phyloP scores from a whole-genome alignment of 768 basidiomycete genomes.

The Saitozyma sp. region DNA sequence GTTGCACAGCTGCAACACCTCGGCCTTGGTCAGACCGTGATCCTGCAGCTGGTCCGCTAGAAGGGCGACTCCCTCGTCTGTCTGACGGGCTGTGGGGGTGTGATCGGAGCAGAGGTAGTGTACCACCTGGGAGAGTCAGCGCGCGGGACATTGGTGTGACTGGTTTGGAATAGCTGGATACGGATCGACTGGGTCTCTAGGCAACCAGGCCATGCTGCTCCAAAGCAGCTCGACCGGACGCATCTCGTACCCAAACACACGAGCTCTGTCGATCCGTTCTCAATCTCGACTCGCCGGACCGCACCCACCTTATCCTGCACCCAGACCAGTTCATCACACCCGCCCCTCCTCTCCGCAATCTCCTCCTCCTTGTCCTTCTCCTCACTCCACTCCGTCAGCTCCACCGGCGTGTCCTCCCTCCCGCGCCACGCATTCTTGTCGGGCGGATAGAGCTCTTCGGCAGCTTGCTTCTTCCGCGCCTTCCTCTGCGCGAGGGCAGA shows the following conservation, averaged over 20 bases:
- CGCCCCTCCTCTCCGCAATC: slow-evolving; percentile 58
- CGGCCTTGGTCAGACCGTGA: slow-evolving; percentile 79
- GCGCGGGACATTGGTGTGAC: neutral
- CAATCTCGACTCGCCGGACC: neutral
- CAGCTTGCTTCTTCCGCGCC: slow-evolving; percentile 6
- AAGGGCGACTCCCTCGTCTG: slow-evolving; percentile 63
- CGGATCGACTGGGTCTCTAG: no score
- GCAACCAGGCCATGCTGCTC: no score
- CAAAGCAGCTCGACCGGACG: neutral
- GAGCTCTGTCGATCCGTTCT: no score
- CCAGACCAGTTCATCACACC: slow-evolving; percentile 78
- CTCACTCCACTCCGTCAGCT: slow-evolving; percentile 21
- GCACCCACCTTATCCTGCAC: slow-evolving; percentile 74
- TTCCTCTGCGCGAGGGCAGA: slow-evolving; percentile 9
- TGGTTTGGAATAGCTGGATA: no score
- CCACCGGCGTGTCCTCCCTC: slow-evolving; percentile 17
- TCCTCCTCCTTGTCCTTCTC: slow-evolving; percentile 71
- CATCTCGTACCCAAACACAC: no score
- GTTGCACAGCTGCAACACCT: slow-evolving; percentile 91
- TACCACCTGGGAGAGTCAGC: slow-evolving; percentile 65
- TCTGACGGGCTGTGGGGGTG: slow-evolving; percentile 69
- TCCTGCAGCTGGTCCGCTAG: slow-evolving; percentile 69
- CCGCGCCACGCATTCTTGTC: slow-evolving; percentile 22
- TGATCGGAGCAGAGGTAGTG: slow-evolving; percentile 75
- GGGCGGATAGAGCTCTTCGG: slow-evolving; percentile 1